These are phyloP conservation scores for Xerocomus nothofagi DNA, from an alignment of 1,284 basidiomycete species.

Conservation along the genomic window DNA sequence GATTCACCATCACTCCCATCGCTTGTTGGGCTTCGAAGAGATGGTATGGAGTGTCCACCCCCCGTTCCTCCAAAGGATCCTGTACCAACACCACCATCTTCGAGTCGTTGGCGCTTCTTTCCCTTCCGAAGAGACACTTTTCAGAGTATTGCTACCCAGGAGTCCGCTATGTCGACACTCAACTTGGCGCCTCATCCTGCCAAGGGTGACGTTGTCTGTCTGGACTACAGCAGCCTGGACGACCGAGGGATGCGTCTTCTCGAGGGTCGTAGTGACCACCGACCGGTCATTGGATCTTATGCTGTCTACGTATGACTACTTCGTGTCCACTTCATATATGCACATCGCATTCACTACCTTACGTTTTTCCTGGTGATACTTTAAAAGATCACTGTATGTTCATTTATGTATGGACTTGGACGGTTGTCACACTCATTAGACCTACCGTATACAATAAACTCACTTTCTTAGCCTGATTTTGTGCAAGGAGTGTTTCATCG, in stretches of 20 bases:
- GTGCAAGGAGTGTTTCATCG: neutral
- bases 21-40: constrained; percentile 9
- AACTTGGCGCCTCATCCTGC: constrained; percentile 34
- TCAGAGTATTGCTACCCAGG: constrained; percentile 31
- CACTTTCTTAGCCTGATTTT: neutral
- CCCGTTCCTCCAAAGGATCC: constrained; percentile 36
- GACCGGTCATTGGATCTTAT: constrained; percentile 78
- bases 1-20: constrained; percentile 11
- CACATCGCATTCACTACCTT: constrained; percentile 11
- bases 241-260: constrained; percentile 73
- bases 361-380: constrained; percentile 17
- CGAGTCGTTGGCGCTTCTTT: constrained; percentile 59
- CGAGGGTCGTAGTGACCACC: constrained; percentile 76
- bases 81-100: constrained; percentile 26
- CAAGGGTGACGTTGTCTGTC: constrained; percentile 66
- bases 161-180: constrained; percentile 26
- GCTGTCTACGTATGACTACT: constrained; percentile 52
- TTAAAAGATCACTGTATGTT: constrained; percentile 16
- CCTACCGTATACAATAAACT: constrained; percentile 5
- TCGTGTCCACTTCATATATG: constrained; percentile 10
- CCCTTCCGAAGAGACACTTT: constrained; percentile 46
- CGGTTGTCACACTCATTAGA: constrained; percentile 11
- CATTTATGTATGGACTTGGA: constrained; percentile 16
- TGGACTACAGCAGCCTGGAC: constrained; percentile 72
- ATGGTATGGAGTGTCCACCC: constrained; percentile 25